Evolutionary conservation across 2,329 filamentous ascomycete genomes (phyloP), one percentile per base, ranked within the genome.

Genomic region (Colletotrichum sp.): DNA sequence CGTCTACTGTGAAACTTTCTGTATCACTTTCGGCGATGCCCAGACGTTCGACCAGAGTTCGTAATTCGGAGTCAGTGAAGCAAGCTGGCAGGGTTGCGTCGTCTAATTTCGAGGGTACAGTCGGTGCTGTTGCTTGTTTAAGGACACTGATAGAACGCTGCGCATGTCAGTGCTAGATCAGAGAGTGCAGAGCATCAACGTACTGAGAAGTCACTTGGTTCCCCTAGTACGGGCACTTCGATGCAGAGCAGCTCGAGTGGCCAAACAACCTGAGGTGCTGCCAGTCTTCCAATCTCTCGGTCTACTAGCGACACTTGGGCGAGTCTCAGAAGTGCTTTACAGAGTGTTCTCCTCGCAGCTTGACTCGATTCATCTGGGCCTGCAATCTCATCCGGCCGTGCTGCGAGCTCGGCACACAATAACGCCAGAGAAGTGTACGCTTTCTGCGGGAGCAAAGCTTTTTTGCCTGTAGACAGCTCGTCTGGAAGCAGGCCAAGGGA

Each of bases 191-290:
- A 22, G 27, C 16, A 15, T 48, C 12, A 56, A 78, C 84, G 77
- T 82, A 89, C 88, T 84, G 84, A 85, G 66, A 88, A 76, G 76
- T 89, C 88, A 6, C 83, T 85, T 30, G 81, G 81, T 43, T 83
- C 81, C 13, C 80, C 79, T 25, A 85, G 76, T 2, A 78, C 76
- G 1, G 82, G 80, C 68, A 82, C 80, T 9, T 84, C 83, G 7
- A 80, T 76, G 5, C 82, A 80, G 15, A 86, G 76, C 25, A 85
- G 80, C n/a, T 85, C 81, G 32, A 87, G 79, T 48, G 86, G 83
- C n/a, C 86, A 84, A 10, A 87, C 80, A 18, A 89, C 81, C 62
- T 87, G 88, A 6, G 86, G 86, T 3, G 83, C 80, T 16, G 85
- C 84, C 32, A 89, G 78, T 43, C 86, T 84, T 15, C 83, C 83